Evolutionary conservation across 1,284 basidiomycete genomes (phyloP).

Genomic region (Cryptococcus sp.): DNA sequence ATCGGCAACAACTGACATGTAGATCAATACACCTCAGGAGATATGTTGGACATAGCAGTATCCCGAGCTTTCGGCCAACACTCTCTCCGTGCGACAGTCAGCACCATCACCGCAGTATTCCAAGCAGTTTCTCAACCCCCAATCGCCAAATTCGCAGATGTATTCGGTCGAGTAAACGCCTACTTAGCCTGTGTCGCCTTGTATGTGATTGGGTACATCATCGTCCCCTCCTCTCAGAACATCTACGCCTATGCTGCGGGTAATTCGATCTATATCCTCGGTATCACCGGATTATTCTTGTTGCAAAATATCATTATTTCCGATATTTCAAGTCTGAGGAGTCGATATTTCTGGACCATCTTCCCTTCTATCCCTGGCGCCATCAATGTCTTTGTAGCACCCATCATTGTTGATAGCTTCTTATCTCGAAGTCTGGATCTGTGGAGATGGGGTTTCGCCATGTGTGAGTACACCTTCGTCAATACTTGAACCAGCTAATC

Average conservation of each 20-base stretch:
- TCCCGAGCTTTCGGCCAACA: slow-evolving; percentile 34
- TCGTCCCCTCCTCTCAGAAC: slow-evolving; percentile 32
- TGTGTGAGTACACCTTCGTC: slow-evolving; percentile 1
- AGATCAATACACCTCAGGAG: slow-evolving; percentile 31
- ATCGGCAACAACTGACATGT: not conserved
- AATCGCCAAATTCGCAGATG: slow-evolving; percentile 44
- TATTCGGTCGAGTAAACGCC: slow-evolving; percentile 40
- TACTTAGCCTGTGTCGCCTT: slow-evolving; percentile 38
- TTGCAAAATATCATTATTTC: slow-evolving; percentile 38
- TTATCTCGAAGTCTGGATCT: slow-evolving; percentile 8
- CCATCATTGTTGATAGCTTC: slow-evolving; percentile 20
- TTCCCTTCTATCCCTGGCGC: slow-evolving; percentile 35
- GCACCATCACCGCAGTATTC: slow-evolving; percentile 37
- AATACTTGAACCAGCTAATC: not conserved
- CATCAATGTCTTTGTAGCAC: slow-evolving; percentile 43
- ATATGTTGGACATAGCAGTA: slow-evolving; percentile 35
- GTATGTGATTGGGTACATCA: slow-evolving; percentile 40
- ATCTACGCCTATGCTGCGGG: slow-evolving; percentile 39
- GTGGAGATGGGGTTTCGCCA: slow-evolving; percentile 42
- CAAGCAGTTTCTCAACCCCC: slow-evolving; percentile 43
- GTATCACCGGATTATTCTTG: slow-evolving; percentile 39
- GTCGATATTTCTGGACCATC: slow-evolving; percentile 42
- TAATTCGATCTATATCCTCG: slow-evolving; percentile 41
- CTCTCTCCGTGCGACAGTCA: slow-evolving; percentile 38
- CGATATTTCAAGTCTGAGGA: slow-evolving; percentile 38